Percentiles rank a stretch among this genome's conserved stretches.
These are phyloP conservation scores for Phytopythium cucurbitacearum DNA, from an alignment of 352 stramenopile species.

Conservation along the genomic window DNA sequence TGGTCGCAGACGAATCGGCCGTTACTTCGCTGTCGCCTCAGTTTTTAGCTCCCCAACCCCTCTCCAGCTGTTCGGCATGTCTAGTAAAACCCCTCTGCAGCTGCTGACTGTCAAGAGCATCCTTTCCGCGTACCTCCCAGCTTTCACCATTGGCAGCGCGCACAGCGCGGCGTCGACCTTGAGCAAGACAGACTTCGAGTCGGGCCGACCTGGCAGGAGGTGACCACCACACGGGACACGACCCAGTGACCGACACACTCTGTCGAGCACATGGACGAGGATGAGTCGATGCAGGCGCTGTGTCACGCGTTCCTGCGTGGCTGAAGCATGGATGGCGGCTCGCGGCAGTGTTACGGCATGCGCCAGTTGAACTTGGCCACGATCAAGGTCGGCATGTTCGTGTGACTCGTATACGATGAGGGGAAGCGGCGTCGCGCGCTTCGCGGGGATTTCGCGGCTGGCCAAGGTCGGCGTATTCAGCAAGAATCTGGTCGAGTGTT, in stretches of 20 bases:
- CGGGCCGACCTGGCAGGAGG: conserved; percentile 28
- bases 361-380: conserved; percentile 25
- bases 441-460: conserved; percentile 32
- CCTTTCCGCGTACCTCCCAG: conserved; percentile 2
- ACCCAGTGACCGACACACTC: conserved; percentile 22
- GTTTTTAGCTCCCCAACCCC: too few species aligned
- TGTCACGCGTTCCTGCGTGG: conserved; percentile 40
- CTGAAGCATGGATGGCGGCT: conserved; percentile 14
- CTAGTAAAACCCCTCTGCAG: too few species aligned
- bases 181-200: conserved; percentile 54
- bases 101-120: not conserved
- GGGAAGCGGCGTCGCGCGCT: conserved; percentile 33
- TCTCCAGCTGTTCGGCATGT: too few species aligned
- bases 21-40: too few species aligned
- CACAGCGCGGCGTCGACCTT: conserved; percentile 29
- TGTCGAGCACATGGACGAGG: conserved; percentile 10
- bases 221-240: conserved; percentile 30
- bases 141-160: conserved; percentile 27
- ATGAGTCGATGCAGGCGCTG: conserved; percentile 32
- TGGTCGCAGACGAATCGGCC: too few species aligned
- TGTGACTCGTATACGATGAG: conserved; percentile 52
- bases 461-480: conserved; percentile 52
- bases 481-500: conserved; percentile 73
- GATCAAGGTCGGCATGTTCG: conserved; percentile 32
- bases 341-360: conserved; percentile 30